Evolutionary conservation across 192 early-diverging fungal genomes (phyloP), one percentile per base, ranked within the genome.

Genomic region (Rhizoclosmatium globosum): DNA sequence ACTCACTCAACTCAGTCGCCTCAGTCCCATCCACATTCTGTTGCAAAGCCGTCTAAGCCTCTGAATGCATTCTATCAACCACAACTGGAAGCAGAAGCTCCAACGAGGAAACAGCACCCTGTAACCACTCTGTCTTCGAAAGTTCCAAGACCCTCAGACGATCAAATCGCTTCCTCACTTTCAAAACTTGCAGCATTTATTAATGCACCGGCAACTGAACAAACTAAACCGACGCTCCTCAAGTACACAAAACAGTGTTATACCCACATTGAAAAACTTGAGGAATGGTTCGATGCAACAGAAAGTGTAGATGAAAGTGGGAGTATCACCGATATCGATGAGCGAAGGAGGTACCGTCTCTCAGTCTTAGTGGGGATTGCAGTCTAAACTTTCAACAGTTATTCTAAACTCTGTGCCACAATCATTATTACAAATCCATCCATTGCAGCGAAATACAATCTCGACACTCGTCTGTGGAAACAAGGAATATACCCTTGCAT

Each of bases 391-490:
- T 39, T 4, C 23, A 7, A 19, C 56, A 78, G 77, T 57, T 70
- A 53, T 42, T 47, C 68, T 17, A 73, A 79, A 65, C 71, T 72
- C 15, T 71, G 69, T 61, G 39, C 46, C 4, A 44, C 72, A n/a
- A 45, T 80, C 23, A 66, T 80, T 0, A 39, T 42, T 41, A 17
- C 41, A 6, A 53, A 38, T 39, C 65, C 79, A 11, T 58, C 79
- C 15, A 4, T 81, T 9, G 80, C 74, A 3, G 41, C 58, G 43
- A 82, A 81, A 56, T 74, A 86, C 57, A 76, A 86, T 39, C 42
- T 86, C 46, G 82, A 86, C 62, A 42, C 48, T 4, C 65, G 82
- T 7, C 64, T 84, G 7, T 86, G 85, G 85, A 77, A 77, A 69
- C 58, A 64, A 42, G 72, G 67, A 47, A 66, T 86, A 19, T 78